phyloP scores from a whole-genome alignment of 2,329 filamentous ascomycete species.

The Diaporthe eres region DNA sequence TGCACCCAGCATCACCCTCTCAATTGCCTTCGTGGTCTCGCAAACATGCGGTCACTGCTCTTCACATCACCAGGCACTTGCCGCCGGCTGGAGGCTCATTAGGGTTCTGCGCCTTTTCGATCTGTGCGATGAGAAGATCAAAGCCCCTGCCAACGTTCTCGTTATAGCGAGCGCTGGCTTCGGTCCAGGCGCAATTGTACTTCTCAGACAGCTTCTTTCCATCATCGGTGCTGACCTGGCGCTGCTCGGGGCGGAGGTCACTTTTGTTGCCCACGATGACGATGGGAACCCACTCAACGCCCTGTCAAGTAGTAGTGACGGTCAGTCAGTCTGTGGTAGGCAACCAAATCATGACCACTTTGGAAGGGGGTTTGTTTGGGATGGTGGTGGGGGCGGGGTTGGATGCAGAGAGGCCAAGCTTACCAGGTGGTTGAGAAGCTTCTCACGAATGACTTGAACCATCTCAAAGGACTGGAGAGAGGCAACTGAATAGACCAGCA shows the following conservation, averaged over 20 bases:
- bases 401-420: constrained; percentile 49
- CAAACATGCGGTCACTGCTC: neutral
- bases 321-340: constrained; percentile 3
- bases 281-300: constrained; percentile 91
- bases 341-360: neutral
- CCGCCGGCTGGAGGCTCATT: constrained; percentile 83
- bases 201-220: constrained; percentile 88
- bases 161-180: constrained; percentile 94
- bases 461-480: constrained; percentile 97
- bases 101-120: constrained; percentile 94
- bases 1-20: neutral
- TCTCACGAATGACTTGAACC: constrained; percentile 95
- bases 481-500: constrained; percentile 98
- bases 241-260: constrained; percentile 91
- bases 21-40: neutral
- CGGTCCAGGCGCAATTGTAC: constrained; percentile 93
- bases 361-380: neutral
- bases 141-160: constrained; percentile 95
- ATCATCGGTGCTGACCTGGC: constrained; percentile 89
- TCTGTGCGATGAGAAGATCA: constrained; percentile 92
- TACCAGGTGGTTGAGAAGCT: constrained; percentile 96
- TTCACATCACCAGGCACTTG: constrained; percentile 90
- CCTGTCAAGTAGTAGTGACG: constrained; percentile 64
- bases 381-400: neutral
- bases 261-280: constrained; percentile 98